These are phyloP conservation scores for Oenanthe javanica DNA, from an alignment of 140 eudicot genomes.

Conservation along the genomic window DNA sequence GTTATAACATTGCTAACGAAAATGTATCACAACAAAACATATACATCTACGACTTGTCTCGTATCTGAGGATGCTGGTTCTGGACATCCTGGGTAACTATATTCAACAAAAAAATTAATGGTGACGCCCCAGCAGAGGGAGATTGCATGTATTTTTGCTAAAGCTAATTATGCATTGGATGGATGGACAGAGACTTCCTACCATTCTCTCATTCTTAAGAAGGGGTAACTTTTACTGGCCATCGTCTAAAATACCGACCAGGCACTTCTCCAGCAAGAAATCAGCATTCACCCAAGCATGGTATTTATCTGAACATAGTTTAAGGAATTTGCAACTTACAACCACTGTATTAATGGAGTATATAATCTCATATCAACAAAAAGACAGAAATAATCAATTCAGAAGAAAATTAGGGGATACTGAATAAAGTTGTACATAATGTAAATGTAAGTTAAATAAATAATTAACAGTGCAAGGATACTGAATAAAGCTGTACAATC, in stretches of 20 bases:
- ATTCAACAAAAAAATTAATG: background rate
- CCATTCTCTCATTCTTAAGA: no score
- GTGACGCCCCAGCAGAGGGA: background rate
- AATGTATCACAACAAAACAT: background rate
- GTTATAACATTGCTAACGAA: background rate
- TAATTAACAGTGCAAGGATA: slow-evolving; percentile 47
- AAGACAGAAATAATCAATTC: background rate
- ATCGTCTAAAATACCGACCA: slow-evolving; percentile 50
- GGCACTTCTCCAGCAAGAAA: slow-evolving; percentile 77
- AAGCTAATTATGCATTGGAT: background rate
- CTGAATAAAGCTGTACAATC: slow-evolving; percentile 94
- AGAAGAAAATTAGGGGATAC: background rate
- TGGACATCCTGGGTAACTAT: background rate
- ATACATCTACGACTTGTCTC: background rate
- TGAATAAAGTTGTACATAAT: background rate
- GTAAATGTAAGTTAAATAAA: background rate
- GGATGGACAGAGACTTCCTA: background rate
- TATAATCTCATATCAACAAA: background rate
- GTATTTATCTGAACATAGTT: slow-evolving; percentile 52
- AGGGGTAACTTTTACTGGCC: slow-evolving; percentile 18
- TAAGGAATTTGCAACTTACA: slow-evolving; percentile 24
- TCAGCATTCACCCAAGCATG: slow-evolving; percentile 99
- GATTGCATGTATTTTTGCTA: no score
- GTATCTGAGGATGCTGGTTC: background rate
- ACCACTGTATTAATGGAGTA: background rate